These are phyloP conservation scores for Coccomyxa sp. DNA, from an alignment of 139 green algal genomes.

Conservation along the genomic window DNA sequence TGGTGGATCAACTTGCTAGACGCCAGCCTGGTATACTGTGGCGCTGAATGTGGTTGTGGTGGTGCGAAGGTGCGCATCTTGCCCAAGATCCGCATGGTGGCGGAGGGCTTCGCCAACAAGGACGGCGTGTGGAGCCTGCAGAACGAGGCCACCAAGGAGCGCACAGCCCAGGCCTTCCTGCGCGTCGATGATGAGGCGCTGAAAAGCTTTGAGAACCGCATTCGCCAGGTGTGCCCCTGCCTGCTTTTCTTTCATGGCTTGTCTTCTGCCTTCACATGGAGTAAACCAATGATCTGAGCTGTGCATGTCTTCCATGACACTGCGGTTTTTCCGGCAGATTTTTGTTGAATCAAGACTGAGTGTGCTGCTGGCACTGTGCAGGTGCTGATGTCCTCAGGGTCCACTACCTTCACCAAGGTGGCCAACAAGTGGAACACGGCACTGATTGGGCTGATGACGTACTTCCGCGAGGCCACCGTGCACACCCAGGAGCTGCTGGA, in stretches of 20 bases:
- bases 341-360: no score
- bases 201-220: conserved; percentile 94
- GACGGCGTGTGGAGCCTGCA: conserved; percentile 98
- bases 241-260: background rate
- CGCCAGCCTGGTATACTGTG: no score
- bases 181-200: conserved; percentile 96
- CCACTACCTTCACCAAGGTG: conserved; percentile 99
- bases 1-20: no score
- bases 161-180: conserved; percentile 91
- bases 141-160: conserved; percentile 96
- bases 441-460: conserved; percentile 98
- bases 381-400: conserved; percentile 91
- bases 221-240: conserved; percentile 63
- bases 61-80: conserved; percentile 87
- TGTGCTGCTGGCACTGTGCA: background rate
- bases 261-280: no score
- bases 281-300: no score
- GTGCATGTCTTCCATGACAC: no score
- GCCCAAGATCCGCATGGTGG: conserved; percentile 88
- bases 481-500: conserved; percentile 99
- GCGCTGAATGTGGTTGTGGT: background rate
- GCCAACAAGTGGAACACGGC: conserved; percentile 98
- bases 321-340: no score
- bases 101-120: conserved; percentile 87
- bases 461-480: conserved; percentile 89